Evolutionary conservation across 768 basidiomycete species (phyloP).

Genomic region (Mycena sanguinolenta): DNA sequence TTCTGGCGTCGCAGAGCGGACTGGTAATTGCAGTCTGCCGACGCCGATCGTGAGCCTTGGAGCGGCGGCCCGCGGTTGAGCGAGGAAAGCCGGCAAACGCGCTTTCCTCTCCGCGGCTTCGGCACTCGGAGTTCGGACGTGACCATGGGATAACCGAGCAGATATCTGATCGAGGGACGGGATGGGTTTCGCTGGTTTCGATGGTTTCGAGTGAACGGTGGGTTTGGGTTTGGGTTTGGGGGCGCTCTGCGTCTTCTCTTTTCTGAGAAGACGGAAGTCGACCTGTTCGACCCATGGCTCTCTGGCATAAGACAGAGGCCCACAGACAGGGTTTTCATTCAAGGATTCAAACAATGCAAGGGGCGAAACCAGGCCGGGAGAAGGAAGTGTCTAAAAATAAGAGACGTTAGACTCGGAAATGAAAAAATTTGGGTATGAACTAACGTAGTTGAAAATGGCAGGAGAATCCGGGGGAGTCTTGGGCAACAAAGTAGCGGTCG

Average conservation of each 20-base stretch:
- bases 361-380: constrained; percentile 75
- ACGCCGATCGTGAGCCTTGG: constrained; percentile 49
- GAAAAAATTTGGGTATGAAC: neutral
- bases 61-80: constrained; percentile 32
- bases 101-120: constrained; percentile 36
- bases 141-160: constrained; percentile 65
- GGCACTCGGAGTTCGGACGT: constrained; percentile 44
- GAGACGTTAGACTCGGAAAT: neutral
- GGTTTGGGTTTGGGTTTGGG: constrained; percentile 15
- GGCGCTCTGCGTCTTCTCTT: constrained; percentile 36
- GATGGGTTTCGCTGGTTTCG: constrained; percentile 49
- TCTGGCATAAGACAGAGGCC: constrained; percentile 41
- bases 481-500: constrained; percentile 67
- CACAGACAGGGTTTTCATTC: constrained; percentile 48
- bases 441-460: constrained; percentile 70
- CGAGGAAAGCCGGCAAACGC: constrained; percentile 40
- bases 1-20: constrained; percentile 48
- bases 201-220: constrained; percentile 29
- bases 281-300: constrained; percentile 77
- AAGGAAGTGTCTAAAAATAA: constrained; percentile 63
- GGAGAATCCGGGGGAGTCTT: constrained; percentile 81
- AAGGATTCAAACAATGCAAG: constrained; percentile 69
- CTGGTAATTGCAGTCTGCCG: constrained; percentile 59
- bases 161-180: constrained; percentile 86
- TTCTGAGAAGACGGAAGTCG: constrained; percentile 62